A percentile compares a stretch with the other conserved stretches of the same genome.
phyloP scores from a whole-genome alignment of 768 basidiomycete genomes.

The Imleria badia region DNA sequence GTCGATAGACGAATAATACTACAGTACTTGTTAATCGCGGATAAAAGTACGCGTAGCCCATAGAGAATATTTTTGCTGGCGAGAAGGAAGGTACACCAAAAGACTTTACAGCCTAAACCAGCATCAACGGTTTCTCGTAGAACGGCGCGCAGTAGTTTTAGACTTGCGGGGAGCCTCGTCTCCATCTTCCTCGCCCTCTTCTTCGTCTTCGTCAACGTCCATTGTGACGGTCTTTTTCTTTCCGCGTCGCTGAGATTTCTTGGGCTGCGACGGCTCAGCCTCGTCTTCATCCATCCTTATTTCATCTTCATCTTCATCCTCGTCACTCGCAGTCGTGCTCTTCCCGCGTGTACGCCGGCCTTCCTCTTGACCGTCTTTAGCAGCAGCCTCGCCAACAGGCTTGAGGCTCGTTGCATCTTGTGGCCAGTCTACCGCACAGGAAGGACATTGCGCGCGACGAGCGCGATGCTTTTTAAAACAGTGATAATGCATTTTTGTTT shows the following conservation, averaged over 20 bases:
- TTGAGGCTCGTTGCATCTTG: constrained; percentile 45
- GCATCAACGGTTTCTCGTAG: constrained; percentile 17
- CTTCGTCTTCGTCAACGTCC: constrained; percentile 47
- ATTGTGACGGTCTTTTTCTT: constrained; percentile 36
- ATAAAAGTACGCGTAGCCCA: constrained; percentile 12
- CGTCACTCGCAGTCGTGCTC: constrained; percentile 36
- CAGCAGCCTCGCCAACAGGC: constrained; percentile 70
- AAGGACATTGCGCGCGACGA: constrained; percentile 48
- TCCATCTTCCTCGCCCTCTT: constrained; percentile 32
- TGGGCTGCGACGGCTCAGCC: constrained; percentile 32
- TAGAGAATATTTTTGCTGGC: constrained; percentile 5
- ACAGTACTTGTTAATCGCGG: constrained; percentile 16
- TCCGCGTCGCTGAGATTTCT: constrained; percentile 26
- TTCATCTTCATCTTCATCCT: constrained; percentile 46
- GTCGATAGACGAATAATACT: constrained; percentile 30
- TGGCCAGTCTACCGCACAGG: constrained; percentile 63
- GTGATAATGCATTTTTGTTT: constrained; percentile 59
- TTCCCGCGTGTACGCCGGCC: constrained; percentile 37
- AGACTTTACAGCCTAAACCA: neutral
- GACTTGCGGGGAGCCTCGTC: constrained; percentile 21
- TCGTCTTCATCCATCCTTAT: constrained; percentile 35
- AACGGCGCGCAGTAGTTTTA: constrained; percentile 17
- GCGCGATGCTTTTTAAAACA: constrained; percentile 58
- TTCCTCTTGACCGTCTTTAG: constrained; percentile 57
- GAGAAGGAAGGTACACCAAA: neutral